These are phyloP conservation scores for Metschnikowia cubensis DNA, from an alignment of 805 yeast species.

Conservation along the genomic window DNA sequence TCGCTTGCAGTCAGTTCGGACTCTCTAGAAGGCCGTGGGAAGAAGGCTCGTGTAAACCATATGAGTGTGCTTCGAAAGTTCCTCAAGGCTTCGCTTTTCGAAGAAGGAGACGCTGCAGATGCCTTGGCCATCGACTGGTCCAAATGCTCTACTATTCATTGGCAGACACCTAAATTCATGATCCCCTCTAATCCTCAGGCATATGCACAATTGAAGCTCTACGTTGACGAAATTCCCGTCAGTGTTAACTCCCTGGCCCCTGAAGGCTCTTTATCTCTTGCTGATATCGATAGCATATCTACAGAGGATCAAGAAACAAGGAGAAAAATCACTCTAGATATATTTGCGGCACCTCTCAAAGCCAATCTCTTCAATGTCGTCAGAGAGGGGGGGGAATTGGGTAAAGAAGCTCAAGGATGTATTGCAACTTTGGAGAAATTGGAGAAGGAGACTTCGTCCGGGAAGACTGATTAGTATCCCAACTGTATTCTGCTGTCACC, in stretches of 20 bases:
- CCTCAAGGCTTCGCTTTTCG: conserved; percentile 41
- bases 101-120: conserved; percentile 18
- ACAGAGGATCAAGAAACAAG: conserved; percentile 64
- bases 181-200: conserved; percentile 56
- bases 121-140: conserved; percentile 14
- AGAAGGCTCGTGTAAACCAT: conserved; percentile 39
- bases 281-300: conserved; percentile 42
- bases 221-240: conserved; percentile 36
- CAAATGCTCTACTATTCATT: conserved; percentile 32
- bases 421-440: conserved; percentile 13
- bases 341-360: conserved; percentile 46
- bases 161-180: conserved; percentile 48
- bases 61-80: conserved; percentile 41
- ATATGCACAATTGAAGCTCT: conserved; percentile 58
- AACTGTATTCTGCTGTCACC: too few species aligned
- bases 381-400: conserved; percentile 72
- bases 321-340: conserved; percentile 48
- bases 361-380: conserved; percentile 48
- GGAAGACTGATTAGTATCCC: background rate
- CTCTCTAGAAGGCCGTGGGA: conserved; percentile 30
- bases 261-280: conserved; percentile 25
- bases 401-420: conserved; percentile 43
- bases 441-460: background rate
- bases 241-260: conserved; percentile 10
- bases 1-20: conserved; percentile 34